Evolutionary conservation across 176 grass and related monocot genomes (phyloP).

Genomic region (Aegilops bicornis): DNA sequence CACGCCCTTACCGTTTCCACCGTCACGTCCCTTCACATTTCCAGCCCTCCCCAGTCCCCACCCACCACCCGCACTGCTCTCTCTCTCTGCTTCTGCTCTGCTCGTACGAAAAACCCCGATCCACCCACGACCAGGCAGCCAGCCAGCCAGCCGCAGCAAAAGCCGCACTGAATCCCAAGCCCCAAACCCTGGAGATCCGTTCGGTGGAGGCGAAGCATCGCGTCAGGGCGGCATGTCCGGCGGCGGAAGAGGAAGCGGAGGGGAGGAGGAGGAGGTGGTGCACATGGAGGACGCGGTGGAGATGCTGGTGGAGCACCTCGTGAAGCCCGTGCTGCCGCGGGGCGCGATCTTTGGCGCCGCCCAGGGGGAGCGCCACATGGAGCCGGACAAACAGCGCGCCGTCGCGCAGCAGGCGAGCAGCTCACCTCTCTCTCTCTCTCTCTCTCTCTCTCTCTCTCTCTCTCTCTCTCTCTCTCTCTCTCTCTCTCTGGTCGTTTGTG

Average conservation of each 20-base stretch:
- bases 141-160: neutral
- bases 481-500: neutral
- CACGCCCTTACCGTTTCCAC: neutral
- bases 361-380: neutral
- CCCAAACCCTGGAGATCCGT: conserved; percentile 15
- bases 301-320: conserved; percentile 59
- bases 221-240: neutral
- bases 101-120: neutral
- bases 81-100: too few relatives aligned
- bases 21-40: neutral
- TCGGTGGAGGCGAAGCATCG: neutral
- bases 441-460: neutral
- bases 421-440: too few relatives aligned
- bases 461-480: too few relatives aligned
- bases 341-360: neutral
- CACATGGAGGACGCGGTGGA: conserved; percentile 66
- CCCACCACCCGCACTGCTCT: neutral
- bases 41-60: neutral
- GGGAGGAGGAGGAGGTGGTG: neutral
- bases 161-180: neutral
- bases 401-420: conserved; percentile 58
- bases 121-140: neutral
- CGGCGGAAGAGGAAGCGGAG: neutral
- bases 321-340: conserved; percentile 43
- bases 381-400: conserved; percentile 28